These are phyloP conservation scores for Deuterostichococcus epilithicus DNA, from an alignment of 139 green algal genomes.

Conservation along the genomic window DNA sequence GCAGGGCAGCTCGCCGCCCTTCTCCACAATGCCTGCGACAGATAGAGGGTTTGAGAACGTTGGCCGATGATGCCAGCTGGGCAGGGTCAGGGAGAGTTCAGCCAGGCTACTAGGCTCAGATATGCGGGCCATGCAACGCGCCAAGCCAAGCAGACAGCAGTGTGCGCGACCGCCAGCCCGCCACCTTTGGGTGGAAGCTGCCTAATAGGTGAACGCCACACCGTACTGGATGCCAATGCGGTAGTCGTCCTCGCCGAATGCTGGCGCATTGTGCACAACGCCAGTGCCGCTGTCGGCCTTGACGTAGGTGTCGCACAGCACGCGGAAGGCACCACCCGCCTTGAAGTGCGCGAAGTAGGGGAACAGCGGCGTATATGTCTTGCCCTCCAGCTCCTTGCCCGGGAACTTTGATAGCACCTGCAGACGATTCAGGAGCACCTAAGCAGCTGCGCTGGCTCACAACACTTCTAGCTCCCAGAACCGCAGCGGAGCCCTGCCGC, in stretches of 20 bases:
- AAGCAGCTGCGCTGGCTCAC: too few species aligned
- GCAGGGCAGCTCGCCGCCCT: conserved; percentile 78
- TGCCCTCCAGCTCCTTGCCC: conserved; percentile 79
- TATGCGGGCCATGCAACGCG: too few species aligned
- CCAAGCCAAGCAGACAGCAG: too few species aligned
- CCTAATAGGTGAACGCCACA: too few species aligned
- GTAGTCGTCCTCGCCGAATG: conserved; percentile 98
- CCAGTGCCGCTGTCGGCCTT: conserved; percentile 92
- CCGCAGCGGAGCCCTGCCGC: too few species aligned
- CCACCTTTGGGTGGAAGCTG: too few species aligned
- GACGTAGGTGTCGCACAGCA: conserved; percentile 90
- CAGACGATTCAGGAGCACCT: not conserved
- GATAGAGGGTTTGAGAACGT: not conserved
- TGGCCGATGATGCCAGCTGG: too few species aligned
- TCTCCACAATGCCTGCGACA: conserved; percentile 58
- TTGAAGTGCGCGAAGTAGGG: conserved; percentile 80
- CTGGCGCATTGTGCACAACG: conserved; percentile 93
- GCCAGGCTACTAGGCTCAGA: too few species aligned
- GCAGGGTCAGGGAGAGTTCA: too few species aligned
- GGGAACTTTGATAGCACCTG: conserved; percentile 66
- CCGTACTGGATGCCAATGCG: conserved; percentile 85
- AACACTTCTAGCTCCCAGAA: too few species aligned
- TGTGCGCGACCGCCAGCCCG: too few species aligned
- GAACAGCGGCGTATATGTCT: conserved; percentile 92
- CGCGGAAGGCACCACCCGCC: conserved; percentile 52